Base-by-base conservation (phyloP, 2,329 filamentous ascomycete species). In the Xylariales sp. region DNA sequence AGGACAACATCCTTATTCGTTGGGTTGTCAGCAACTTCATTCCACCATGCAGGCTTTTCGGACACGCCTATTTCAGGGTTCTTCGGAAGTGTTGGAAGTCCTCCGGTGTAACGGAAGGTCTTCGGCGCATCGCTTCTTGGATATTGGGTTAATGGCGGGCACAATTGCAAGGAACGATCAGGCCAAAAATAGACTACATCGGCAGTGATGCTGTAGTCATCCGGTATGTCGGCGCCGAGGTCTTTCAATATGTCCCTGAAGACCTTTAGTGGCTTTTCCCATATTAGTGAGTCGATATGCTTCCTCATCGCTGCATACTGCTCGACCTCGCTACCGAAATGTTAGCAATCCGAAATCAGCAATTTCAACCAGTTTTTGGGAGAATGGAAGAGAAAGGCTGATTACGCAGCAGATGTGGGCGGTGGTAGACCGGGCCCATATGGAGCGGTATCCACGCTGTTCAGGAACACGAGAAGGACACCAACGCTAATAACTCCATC, bases 1-100 rank as follows among this genome's bases (percentile, higher is more conserved):
- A 59, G 52, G 12, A 66, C 47, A 10, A 68, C 54, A 15, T 60
- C 59, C 40, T 60, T 59, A 1, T 22, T 33, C 6, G 28, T 15
- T 18, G 35, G 35, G 11, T 35, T 39, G 28, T 33, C n/a, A 8
- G 18, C 20, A 5, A 43, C 41, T 12, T 40, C 36, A 21, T 19
- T n/a, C 41, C 35, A 40, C 41, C 41, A 43, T 9, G 24, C 5
- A 9, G 40, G 33, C 18, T 14, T 42, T 15, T 24, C 32, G 8
- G 24, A 22, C 3, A 8, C 1, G 8, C 12, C 9, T 2, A 4
- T 12, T 10, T n/a, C n/a, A n/a, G 40, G 14, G 4, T 20, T 21
- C 18, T 16, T 35, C 10, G 33, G 40, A 4, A 38, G 25, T 11
- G 10, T 35, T 11, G 40, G 40, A 7, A 31, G 8, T 8, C 33